Evolutionary conservation across 306 rosid genomes (phyloP), one percentile per base, ranked within the genome.

Genomic region (Corylus americana): DNA sequence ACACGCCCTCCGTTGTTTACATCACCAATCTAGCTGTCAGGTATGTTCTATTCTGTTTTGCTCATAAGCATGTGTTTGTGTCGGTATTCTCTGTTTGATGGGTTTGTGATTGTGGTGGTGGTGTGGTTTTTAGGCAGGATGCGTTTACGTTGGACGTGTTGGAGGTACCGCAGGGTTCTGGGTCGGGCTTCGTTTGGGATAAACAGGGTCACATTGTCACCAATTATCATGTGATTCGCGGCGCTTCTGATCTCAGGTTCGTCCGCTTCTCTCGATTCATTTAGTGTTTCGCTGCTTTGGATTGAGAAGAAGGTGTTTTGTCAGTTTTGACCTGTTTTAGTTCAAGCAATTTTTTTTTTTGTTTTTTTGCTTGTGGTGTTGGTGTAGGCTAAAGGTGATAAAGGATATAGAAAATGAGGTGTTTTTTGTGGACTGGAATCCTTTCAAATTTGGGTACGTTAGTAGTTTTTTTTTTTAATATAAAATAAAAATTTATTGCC

Each of bases 141-240:
- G 99, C 91, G 3, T 96, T 96, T 83, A 96, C 99, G 22, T 78
- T 96, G 88, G 99, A 96, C 51, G 94, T 93, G 61, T 80, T 91
- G 89, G 98, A 96, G 89, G 99, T 96, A 59, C 99, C 98, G 0
- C 98, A 93, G 74, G 99, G 99, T 8, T 96, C 99, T 2, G 99
- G 99, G 8, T 96, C 99, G 0, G 99, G 99, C 68, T 93, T 93
- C 73, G 97, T 96, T 68, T 96, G 99, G 99, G 99, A 96, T 78
- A 91, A 71, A 78, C 55, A 86, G 0, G 99, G 99, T 70, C 85
- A 96, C 80, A 8, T 96, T 83, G 99, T 96, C 79, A 96, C 99
- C 77, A 96, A 96, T 86, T 96, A 91, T 77, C 99, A 93, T 18
- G 99, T 96, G 72, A 96, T 96, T 75, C 93, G 99, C 35, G 99